Base-by-base conservation (phyloP, 140 eudicot species). In the Erigeron philadelphicus region DNA sequence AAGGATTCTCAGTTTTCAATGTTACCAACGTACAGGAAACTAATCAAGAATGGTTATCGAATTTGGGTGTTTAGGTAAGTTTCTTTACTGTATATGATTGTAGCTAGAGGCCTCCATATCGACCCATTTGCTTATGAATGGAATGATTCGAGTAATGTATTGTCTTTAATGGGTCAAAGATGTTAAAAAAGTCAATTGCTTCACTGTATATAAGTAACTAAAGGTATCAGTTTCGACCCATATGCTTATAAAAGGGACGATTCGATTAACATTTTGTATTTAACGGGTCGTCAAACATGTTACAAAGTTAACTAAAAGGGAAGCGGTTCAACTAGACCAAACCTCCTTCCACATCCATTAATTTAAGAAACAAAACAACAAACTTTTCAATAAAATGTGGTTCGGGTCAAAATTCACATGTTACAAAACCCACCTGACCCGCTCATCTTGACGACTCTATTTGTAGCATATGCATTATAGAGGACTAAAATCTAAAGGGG, bases 11-110 rank as follows among this genome's bases (percentile, higher is more conserved):
- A 79, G n/a, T 45, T 21, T 31, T 86, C 98, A 7, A 73, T 93
- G 81, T 82, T 89, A 8, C 84, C 89, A 38, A 83, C 78, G 8
- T 89, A 93, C 73, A 82, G 68, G 79, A 79, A 89, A 69, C 75
- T 93, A 71, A 85, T 89, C 0, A 82, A 79, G 31, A 95, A 86
- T 58, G 96, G 96, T 47, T 88, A 89, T 63, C 76, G 90, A 65
- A 89, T 93, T 47, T 93, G 98, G 98, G 75, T 93, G 43, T 93
- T 84, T 80, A 93, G 96, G 98, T 92, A 82, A 43, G 21, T 25
- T 43, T 4, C 44, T 76, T 13, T 4, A 19, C 11, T 19, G n/a
- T 3, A 1, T 4, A 0, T 3, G 1, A 40, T 61, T 41, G 49
- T 60, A 11, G 4, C 2, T 31, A 38, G 10, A 61, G 11, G 6